Conservation (phyloP, 2,329 filamentous ascomycete genomes). For the Clonostachys chloroleuca region DNA sequence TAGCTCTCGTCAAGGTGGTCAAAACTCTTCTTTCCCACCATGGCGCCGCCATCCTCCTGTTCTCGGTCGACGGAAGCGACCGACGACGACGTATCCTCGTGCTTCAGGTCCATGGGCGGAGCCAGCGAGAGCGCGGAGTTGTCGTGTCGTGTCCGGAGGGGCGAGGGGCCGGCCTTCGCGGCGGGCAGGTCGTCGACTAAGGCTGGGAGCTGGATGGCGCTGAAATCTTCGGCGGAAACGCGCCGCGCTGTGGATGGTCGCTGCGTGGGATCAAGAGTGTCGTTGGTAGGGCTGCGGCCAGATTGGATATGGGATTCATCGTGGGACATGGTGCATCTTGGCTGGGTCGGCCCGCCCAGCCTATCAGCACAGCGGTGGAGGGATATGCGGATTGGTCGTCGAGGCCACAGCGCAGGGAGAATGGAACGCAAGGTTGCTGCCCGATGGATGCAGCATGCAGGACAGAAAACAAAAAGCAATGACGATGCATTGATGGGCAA, state of each 20-base stretch:
- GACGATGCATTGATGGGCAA: no score
- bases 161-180: neutral
- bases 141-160: neutral
- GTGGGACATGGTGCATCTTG: constrained; percentile 29
- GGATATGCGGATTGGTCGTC: no score
- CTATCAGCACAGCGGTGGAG: no score
- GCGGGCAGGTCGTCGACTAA: neutral
- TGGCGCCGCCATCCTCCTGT: neutral
- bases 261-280: constrained; percentile 7
- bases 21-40: neutral
- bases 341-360: constrained; percentile 1
- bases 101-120: neutral
- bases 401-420: no score
- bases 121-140: neutral
- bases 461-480: no score
- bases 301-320: constrained; percentile 13
- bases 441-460: no score
- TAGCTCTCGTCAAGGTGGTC: constrained; percentile 29
- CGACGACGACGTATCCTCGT: neutral
- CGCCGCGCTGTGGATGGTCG: constrained; percentile 16
- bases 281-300: constrained; percentile 4
- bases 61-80: neutral
- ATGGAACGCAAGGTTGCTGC: no score
- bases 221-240: constrained; percentile 10
- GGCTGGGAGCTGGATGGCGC: constrained; percentile 2